Conservation (phyloP, 2,329 filamentous ascomycete species). For the Ophiostoma pallidulum region DNA sequence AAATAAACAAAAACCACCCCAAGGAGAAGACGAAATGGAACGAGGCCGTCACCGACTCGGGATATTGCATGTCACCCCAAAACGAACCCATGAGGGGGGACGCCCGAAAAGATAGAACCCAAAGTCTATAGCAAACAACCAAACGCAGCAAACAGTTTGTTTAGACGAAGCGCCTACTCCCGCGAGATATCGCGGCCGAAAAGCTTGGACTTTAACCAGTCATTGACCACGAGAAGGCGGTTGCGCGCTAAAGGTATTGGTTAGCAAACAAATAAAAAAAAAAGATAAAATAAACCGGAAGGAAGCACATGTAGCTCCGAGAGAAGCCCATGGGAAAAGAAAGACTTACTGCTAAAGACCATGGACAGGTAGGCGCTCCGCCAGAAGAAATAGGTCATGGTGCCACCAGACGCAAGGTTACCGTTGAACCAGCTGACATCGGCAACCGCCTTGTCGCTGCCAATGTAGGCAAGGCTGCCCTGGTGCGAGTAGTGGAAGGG, state of each 20-base stretch:
- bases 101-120: not conserved
- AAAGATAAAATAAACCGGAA: not conserved
- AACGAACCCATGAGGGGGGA: not conserved
- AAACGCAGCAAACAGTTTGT: not conserved
- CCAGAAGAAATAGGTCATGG: constrained; percentile 97
- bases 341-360: constrained; percentile 94
- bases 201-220: constrained; percentile 95
- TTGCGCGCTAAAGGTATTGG: constrained; percentile 61
- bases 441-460: constrained; percentile 89
- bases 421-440: constrained; percentile 97
- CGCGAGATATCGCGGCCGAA: constrained; percentile 92
- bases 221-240: constrained; percentile 80
- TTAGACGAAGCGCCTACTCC: constrained; percentile 45
- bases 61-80: not conserved
- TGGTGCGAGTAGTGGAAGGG: constrained; percentile 99
- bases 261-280: not conserved
- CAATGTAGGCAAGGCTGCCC: constrained; percentile 94
- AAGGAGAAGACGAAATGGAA: not conserved
- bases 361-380: constrained; percentile 96
- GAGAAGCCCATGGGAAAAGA: not conserved
- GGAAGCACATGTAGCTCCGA: too few relatives aligned
- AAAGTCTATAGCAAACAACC: not conserved
- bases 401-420: constrained; percentile 88
- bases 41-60: too few relatives aligned
- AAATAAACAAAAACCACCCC: not conserved